Evolutionary conservation across 1,284 basidiomycete species (phyloP).

Genomic region (Ceratorhiza oryzae-sativae): DNA sequence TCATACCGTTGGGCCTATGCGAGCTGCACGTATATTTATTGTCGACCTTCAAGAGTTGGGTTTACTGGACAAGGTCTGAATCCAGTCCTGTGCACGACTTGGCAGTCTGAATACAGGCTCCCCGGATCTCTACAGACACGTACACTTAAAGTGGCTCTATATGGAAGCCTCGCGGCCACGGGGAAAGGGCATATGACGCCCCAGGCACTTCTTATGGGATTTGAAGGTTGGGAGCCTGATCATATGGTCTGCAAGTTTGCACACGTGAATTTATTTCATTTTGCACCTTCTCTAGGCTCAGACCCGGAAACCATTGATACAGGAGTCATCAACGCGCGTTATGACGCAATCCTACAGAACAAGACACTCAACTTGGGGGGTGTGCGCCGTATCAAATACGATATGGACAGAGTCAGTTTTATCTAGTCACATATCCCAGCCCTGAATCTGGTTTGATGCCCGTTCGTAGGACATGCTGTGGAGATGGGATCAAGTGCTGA

Average conservation of each 20-base stretch:
- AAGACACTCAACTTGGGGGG: conserved; percentile 77
- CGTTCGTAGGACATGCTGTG: conserved; percentile 83
- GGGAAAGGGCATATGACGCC: conserved; percentile 96
- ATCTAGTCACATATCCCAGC: background rate
- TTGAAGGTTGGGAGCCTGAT: conserved; percentile 68
- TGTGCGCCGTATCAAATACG: conserved; percentile 76
- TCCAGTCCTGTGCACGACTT: conserved; percentile 39
- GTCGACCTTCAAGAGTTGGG: conserved; percentile 73
- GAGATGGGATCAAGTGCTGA: conserved; percentile 83
- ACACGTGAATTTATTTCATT: background rate
- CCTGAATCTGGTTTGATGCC: too few relatives aligned
- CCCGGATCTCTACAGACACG: conserved; percentile 43
- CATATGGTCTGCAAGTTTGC: background rate
- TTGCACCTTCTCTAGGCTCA: conserved; percentile 57
- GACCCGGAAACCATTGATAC: conserved; percentile 88
- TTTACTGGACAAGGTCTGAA: conserved; percentile 70
- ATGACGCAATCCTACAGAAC: conserved; percentile 69
- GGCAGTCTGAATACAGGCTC: background rate
- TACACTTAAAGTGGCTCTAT: conserved; percentile 87
- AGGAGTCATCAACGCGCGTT: conserved; percentile 76
- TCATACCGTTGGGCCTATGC: conserved; percentile 90
- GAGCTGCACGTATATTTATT: conserved; percentile 88
- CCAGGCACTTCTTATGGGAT: conserved; percentile 88
- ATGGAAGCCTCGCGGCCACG: conserved; percentile 59
- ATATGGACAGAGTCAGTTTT: conserved; percentile 66